Evolutionary conservation across 23 red algal species (phyloP).

Genomic region (Rhodosorus marinus): DNA sequence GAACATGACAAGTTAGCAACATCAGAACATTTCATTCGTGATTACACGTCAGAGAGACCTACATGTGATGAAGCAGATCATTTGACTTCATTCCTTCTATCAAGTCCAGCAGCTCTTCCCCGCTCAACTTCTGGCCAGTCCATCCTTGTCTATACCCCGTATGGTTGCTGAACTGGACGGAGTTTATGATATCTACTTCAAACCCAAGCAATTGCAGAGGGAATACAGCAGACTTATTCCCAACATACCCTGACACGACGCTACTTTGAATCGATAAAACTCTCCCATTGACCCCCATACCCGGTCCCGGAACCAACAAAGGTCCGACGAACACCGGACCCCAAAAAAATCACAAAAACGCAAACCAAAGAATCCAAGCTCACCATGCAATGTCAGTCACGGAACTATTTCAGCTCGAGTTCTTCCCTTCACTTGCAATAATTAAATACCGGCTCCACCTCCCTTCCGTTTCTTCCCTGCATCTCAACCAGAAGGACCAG

Average conservation of each 20-base stretch:
- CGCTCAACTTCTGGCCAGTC: conserved; percentile 20
- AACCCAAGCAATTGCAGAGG: conserved; percentile 86
- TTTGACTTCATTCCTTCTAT: conserved; percentile 44
- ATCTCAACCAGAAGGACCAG: too few relatives aligned
- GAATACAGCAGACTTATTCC: conserved; percentile 67
- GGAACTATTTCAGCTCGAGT: too few relatives aligned
- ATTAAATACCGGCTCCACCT: too few relatives aligned
- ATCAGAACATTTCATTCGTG: background rate
- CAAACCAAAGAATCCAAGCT: too few relatives aligned
- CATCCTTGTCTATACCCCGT: conserved; percentile 61
- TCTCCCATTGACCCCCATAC: too few relatives aligned
- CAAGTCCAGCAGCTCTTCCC: conserved; percentile 17
- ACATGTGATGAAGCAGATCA: conserved; percentile 28
- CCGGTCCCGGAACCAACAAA: too few relatives aligned
- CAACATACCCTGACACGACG: conserved; percentile 86
- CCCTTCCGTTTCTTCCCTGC: too few relatives aligned
- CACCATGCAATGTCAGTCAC: too few relatives aligned
- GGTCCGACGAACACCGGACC: too few relatives aligned
- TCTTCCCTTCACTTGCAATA: too few relatives aligned
- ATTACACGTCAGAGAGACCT: too few relatives aligned
- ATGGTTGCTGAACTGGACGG: conserved; percentile 82
- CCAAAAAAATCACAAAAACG: too few relatives aligned
- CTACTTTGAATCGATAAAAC: conserved; percentile 84
- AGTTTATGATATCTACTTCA: conserved; percentile 80
- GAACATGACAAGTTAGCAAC: background rate